A percentile compares a stretch with the other conserved stretches of the same genome.
Conservation (phyloP, 257 asterid genomes). For the Leptodermis oblonga region DNA sequence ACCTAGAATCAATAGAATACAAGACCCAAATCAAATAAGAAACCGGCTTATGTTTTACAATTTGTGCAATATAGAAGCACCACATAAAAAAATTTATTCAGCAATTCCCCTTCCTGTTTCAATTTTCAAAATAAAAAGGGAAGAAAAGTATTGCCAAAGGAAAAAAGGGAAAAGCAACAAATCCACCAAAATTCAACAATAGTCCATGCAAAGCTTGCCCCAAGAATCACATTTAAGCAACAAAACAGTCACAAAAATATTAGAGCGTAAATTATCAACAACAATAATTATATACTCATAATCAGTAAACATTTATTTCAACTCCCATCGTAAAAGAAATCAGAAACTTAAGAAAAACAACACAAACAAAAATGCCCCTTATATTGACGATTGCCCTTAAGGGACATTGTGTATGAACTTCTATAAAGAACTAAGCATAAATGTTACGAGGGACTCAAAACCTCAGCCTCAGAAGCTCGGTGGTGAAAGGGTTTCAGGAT, state of each 20-base stretch:
- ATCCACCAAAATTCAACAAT: too few species aligned
- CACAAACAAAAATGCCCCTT: background rate
- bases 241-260: background rate
- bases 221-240: conserved; percentile 2
- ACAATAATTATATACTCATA: background rate
- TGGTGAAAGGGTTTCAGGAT: conserved; percentile 57
- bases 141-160: background rate
- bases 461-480: conserved; percentile 90
- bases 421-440: background rate
- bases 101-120: too few species aligned
- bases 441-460: conserved; percentile 4
- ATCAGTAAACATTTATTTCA: background rate
- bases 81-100: background rate
- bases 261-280: background rate
- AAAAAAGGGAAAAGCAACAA: background rate
- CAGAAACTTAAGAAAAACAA: background rate
- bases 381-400: too few species aligned
- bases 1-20: background rate
- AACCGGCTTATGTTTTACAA: background rate
- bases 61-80: background rate
- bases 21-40: background rate
- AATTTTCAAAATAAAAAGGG: background rate
- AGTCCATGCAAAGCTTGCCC: background rate
- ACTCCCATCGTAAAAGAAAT: background rate
- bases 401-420: background rate